Evolutionary conservation across 225 moss, liverwort and hornwort species (phyloP), one percentile per base, ranked within the genome.

Genomic region (Straminergon stramineum): DNA sequence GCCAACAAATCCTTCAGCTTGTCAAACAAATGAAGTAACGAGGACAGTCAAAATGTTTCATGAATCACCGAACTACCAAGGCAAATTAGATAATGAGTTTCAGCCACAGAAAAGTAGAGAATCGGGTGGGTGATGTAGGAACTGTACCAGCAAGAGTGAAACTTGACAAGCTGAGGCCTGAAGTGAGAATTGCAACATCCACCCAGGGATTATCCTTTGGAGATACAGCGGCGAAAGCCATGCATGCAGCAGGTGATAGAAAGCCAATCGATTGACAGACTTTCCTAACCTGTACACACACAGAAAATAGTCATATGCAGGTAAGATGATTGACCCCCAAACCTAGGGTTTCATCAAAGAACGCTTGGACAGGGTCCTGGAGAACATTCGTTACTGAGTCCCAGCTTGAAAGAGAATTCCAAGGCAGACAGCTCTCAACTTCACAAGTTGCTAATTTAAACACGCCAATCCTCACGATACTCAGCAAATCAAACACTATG

Each of bases 201-300:
- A 93, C 6, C 96, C 94, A 92, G 84, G 97, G 97, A 53, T 97
- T 94, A 57, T 95, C 81, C 85, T 95, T 93, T n/a, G 96, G 91
- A 77, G 89, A 84, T 34, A 97, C 41, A 64, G 94, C 92, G 56
- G 97, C 91, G 71, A 97, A 82, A 60, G 94, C 84, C 99, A 99
- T 97, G 90, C 99, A 99, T 39, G 91, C 84, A 80, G 99, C 97
- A 65, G 99, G 97, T 85, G 97, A 95, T 78, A 96, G 62, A 88
- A 99, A 99, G 10, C 96, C 99, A 85, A 99, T 96, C 26, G 95
- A 80, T 94, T 99, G 99, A 87, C 97, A 99, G 58, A 97, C 90
- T 93, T 99, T 99, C 91, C 99, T 94, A 89, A 84, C 28, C 96
- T 97, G 93, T 57, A 53, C 30, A 79, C 32, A 55, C 63, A 55